Evolutionary conservation across 441 rosid species (phyloP).

Genomic region (Raphanus hybrid): DNA sequence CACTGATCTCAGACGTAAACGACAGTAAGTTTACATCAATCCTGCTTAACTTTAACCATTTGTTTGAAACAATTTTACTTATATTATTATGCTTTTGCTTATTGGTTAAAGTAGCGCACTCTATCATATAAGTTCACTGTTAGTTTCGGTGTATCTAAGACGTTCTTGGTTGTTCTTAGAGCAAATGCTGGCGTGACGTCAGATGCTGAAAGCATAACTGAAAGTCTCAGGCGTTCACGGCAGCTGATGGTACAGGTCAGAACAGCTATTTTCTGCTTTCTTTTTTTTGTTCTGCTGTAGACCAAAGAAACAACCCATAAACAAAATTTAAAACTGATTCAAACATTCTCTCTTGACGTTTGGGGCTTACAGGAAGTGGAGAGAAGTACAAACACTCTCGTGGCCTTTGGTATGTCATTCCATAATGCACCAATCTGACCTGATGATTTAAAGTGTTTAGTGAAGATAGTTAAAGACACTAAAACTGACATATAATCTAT

Average conservation of each 20-base stretch:
- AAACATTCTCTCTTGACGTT: slow-evolving; percentile 23
- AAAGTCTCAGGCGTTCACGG: slow-evolving; percentile 91
- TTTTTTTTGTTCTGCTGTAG: background rate
- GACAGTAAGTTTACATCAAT: slow-evolving; percentile 62
- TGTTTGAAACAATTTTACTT: too few species aligned
- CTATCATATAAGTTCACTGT: slow-evolving; percentile 7
- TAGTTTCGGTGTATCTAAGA: background rate
- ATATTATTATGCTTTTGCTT: too few species aligned
- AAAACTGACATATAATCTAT: background rate
- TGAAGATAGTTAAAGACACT: slow-evolving; percentile 18
- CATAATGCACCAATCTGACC: background rate
- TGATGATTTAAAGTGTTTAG: background rate
- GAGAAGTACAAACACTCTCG: slow-evolving; percentile 73
- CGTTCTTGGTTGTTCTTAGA: slow-evolving; percentile 47
- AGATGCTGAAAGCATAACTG: slow-evolving; percentile 96
- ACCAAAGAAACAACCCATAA: background rate
- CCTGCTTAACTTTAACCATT: background rate
- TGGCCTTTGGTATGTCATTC: slow-evolving; percentile 72
- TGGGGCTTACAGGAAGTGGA: slow-evolving; percentile 73
- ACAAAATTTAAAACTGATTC: background rate
- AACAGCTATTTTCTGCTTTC: slow-evolving; percentile 9
- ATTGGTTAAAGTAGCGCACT: background rate
- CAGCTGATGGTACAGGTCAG: slow-evolving; percentile 95
- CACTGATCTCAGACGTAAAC: slow-evolving; percentile 82
- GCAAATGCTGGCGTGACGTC: slow-evolving; percentile 95